Percentiles rank a stretch among this genome's conserved stretches.
Conservation (phyloP, 2,329 filamentous ascomycete genomes). For the Fusarium metavorans region DNA sequence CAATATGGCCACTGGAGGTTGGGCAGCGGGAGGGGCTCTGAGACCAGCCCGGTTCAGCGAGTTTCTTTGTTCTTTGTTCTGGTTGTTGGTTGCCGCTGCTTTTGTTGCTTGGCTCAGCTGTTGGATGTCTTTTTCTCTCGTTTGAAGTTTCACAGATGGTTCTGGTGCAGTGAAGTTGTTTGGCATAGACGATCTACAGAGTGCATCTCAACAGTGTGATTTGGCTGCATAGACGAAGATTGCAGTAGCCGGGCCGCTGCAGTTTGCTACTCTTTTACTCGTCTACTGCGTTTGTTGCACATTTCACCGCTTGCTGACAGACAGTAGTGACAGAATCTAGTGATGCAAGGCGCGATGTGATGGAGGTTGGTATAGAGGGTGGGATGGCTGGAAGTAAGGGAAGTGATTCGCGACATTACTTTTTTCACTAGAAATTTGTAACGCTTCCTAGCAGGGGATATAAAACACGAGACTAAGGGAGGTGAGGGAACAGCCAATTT, state of each 20-base stretch:
- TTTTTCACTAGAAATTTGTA: neutral
- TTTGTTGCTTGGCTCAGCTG: neutral
- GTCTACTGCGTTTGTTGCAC: neutral
- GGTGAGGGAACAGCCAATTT: no score
- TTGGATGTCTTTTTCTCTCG: no score
- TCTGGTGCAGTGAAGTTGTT: neutral
- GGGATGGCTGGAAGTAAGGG: neutral
- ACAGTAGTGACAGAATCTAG: neutral
- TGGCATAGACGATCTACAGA: neutral
- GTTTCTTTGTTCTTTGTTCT: neutral
- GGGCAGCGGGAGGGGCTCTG: neutral
- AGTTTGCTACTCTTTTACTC: neutral
- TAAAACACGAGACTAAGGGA: no score
- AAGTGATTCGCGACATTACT: neutral
- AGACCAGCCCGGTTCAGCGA: neutral
- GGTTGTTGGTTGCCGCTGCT: neutral
- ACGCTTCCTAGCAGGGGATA: neutral
- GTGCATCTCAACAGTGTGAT: neutral
- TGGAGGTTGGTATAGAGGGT: neutral
- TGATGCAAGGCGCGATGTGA: neutral
- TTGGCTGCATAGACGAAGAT: neutral
- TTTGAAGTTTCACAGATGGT: neutral
- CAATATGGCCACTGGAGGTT: neutral
- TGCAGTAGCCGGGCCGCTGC: no score
- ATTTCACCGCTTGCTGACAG: neutral